Percentiles rank a stretch among this genome's conserved stretches.
phyloP scores from a whole-genome alignment of 441 rosid species.

The Geranium incanum region DNA sequence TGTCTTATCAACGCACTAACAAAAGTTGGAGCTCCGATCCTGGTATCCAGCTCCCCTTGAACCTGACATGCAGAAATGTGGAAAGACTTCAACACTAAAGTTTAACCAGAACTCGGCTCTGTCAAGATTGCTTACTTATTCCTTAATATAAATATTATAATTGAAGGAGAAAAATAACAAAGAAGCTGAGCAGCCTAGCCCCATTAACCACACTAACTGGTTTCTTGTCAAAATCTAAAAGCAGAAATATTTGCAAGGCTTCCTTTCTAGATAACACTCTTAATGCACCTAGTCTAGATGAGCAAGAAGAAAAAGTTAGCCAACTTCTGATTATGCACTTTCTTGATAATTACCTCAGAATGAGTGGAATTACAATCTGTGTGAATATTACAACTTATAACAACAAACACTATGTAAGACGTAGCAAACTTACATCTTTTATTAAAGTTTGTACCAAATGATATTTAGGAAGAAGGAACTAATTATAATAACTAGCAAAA shows the following conservation, averaged over 20 bases:
- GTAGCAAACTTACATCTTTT: not conserved
- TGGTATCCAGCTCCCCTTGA: conserved; percentile 85
- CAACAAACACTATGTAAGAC: not conserved
- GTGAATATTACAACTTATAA: not conserved
- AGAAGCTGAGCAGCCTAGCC: not conserved
- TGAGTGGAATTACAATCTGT: not conserved
- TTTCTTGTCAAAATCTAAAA: not conserved
- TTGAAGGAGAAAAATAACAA: not conserved
- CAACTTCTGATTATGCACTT: not conserved
- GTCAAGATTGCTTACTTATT: not conserved
- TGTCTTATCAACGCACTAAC: conserved; percentile 58
- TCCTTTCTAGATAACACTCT: not conserved
- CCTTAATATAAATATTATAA: not conserved
- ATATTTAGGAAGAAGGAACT: not conserved
- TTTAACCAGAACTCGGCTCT: not conserved
- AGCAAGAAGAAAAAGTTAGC: not conserved
- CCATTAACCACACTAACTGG: not conserved
- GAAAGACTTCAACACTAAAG: not conserved
- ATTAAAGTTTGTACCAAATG: not conserved
- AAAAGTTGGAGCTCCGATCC: conserved; percentile 49
- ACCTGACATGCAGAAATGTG: conserved; percentile 40
- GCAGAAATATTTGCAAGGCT: not conserved
- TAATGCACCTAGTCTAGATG: conserved; percentile 1
- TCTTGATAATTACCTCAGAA: not conserved
- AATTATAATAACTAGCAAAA: too few species aligned